Base-by-base conservation (phyloP, 202 grass and related monocot genomes). In the Thinopyrum obtusiflorum region DNA sequence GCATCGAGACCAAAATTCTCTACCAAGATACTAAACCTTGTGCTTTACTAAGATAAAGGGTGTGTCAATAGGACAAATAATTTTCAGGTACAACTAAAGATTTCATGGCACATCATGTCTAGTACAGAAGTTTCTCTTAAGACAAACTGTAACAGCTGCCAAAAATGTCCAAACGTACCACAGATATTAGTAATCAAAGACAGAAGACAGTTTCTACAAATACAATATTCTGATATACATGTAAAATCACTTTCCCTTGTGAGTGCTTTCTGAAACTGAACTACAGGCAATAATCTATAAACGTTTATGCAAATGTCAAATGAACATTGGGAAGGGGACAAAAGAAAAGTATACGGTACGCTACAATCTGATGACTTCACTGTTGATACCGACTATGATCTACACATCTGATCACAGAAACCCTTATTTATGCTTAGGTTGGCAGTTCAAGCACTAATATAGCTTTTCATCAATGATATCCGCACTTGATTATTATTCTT, bases 1-100 rank as follows among this genome's bases (percentile, higher is more conserved):
- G 53, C 53, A 59, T 59, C 20, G 20, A 59, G 53, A 59, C 18
- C 18, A 61, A 78, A 61, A 61, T 61, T 35, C 13, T 60, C 12
- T 39, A 39, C 1, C 13, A 39, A 37, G n/a, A 5, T 15, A 36
- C 18, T 61, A 14, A 61, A 60, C 11, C 6, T 35, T 77, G 20
- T 61, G 31, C 75, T 77, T 77, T 36, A 79, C 32, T 78, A 78
- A 79, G 33, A 79, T 63, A 23, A 79, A 40, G 33, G n/a, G 13
- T 78, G 32, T 11, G 7, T 40, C 31, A 9, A 4, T 5, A 78
- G 12, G 33, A 13, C 12, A 37, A 59, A 40, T 21, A 24, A 39
- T 78, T 35, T 78, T 39, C 57, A 26, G 74, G 28, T 60, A 24
- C 29, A 29, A 59, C 29, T 40, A 23, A 78, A 37, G 13, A 61